Evolutionary conservation across 169 alveolate species (phyloP).

Genomic region (Plasmodium berghei): DNA sequence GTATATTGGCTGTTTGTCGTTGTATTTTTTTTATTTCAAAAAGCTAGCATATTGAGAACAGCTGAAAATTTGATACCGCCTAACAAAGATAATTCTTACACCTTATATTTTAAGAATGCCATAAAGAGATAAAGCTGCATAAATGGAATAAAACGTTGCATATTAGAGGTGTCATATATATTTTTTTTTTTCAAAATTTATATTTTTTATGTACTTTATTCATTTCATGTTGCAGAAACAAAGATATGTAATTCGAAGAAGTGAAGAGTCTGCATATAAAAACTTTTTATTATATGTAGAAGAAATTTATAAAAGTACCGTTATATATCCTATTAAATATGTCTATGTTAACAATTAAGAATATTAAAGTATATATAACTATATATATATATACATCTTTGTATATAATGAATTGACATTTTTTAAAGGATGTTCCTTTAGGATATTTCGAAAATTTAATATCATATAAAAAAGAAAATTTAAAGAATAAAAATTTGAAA

Average conservation of each 20-base stretch:
- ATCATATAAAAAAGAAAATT: slow-evolving; percentile 19
- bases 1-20: neutral
- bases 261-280: slow-evolving; percentile 45
- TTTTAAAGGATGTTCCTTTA: slow-evolving; percentile 6
- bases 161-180: neutral
- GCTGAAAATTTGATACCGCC: slow-evolving; percentile 5
- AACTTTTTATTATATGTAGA: slow-evolving; percentile 57
- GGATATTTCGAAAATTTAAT: slow-evolving; percentile 27
- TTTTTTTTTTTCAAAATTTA: neutral
- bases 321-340: slow-evolving; percentile 64
- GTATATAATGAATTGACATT: neutral
- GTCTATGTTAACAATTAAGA: slow-evolving; percentile 38
- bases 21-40: slow-evolving; percentile 36
- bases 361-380: neutral
- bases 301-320: slow-evolving; percentile 46
- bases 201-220: neutral
- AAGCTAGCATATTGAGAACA: slow-evolving; percentile 10
- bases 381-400: neutral
- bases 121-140: neutral
- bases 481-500: slow-evolving; percentile 31
- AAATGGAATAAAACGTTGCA: neutral
- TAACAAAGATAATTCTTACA: slow-evolving; percentile 30
- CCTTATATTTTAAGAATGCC: slow-evolving; percentile 61
- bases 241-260: slow-evolving; percentile 57
- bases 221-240: slow-evolving; percentile 36